A percentile compares a stretch with the other conserved stretches of the same genome.
These are phyloP conservation scores for Pythium coloratum DNA, from an alignment of 352 stramenopile species.

Conservation along the genomic window DNA sequence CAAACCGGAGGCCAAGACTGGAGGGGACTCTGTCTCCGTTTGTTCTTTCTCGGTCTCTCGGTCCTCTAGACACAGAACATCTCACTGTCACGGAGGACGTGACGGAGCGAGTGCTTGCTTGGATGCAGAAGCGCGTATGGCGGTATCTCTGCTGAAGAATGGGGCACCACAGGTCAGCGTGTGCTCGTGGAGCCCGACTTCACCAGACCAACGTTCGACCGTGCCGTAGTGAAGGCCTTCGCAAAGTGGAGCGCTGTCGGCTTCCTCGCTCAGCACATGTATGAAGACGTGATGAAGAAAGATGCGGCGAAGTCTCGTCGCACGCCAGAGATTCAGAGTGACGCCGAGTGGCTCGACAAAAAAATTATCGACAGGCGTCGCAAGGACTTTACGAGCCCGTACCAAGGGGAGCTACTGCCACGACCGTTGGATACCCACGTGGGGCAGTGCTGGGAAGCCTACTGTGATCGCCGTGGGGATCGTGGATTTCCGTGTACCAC, in stretches of 20 bases:
- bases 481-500: conserved; percentile 9
- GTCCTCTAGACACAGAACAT: too few species aligned
- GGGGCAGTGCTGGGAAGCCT: background rate
- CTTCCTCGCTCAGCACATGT: background rate
- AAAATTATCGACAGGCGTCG: too few species aligned
- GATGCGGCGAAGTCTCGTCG: too few species aligned
- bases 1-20: too few species aligned
- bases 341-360: too few species aligned
- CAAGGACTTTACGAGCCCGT: too few species aligned
- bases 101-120: background rate
- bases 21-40: too few species aligned
- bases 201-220: background rate
- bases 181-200: background rate
- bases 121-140: too few species aligned
- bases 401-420: conserved; percentile 4
- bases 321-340: too few species aligned
- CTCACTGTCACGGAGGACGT: background rate
- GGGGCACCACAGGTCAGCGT: background rate
- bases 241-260: background rate
- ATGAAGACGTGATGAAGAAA: background rate
- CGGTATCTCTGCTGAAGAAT: background rate
- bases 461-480: fast-evolving
- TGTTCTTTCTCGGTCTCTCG: too few species aligned
- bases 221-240: background rate
- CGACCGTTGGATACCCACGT: background rate